Conservation (phyloP, 2,329 filamentous ascomycete genomes). For the Orbilia quercus region DNA sequence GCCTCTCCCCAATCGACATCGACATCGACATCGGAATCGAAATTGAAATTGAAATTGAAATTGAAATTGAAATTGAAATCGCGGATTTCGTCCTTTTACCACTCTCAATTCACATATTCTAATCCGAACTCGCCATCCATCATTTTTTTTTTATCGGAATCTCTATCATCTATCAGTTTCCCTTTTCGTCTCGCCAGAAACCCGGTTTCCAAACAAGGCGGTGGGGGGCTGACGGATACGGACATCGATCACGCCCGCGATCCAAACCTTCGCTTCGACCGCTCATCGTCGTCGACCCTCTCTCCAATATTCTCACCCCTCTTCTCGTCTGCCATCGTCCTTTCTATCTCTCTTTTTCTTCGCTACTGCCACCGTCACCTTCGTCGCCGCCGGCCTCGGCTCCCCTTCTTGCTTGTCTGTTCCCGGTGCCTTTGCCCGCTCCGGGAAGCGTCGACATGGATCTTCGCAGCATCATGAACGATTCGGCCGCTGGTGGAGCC, state of each 20-base stretch:
- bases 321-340: constrained; percentile 11
- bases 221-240: constrained; percentile 46
- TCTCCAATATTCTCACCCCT: constrained; percentile 18
- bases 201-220: constrained; percentile 23
- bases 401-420: constrained; percentile 18
- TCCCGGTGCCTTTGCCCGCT: constrained; percentile 26
- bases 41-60: too few species aligned
- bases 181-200: background rate
- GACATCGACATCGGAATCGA: too few species aligned
- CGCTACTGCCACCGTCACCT: constrained; percentile 3
- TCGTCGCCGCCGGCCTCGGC: constrained; percentile 11
- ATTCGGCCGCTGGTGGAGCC: constrained; percentile 54
- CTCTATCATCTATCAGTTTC: background rate
- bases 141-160: too few species aligned
- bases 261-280: constrained; percentile 49
- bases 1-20: too few species aligned
- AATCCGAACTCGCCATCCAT: too few species aligned
- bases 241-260: constrained; percentile 54
- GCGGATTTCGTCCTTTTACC: too few species aligned
- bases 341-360: constrained; percentile 12
- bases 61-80: too few species aligned
- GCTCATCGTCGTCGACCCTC: constrained; percentile 17
- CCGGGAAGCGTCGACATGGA: constrained; percentile 56
- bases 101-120: too few species aligned
- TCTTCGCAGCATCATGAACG: constrained; percentile 60